phyloP scores from a whole-genome alignment of 2,329 filamentous ascomycete species.

The Neurospora crassa region DNA sequence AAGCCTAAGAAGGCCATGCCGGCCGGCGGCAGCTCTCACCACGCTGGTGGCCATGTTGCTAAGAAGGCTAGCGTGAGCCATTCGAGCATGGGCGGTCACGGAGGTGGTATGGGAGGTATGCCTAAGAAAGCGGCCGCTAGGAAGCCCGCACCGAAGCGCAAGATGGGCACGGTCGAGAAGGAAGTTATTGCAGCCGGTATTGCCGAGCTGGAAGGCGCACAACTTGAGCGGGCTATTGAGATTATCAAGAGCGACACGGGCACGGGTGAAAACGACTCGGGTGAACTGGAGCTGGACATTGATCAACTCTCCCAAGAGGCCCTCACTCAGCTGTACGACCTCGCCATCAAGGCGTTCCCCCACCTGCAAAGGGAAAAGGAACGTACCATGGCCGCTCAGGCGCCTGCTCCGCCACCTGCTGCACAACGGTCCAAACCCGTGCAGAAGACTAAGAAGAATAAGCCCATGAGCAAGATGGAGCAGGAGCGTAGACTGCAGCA shows the following conservation, averaged over 20 bases:
- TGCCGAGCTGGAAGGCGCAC: slow-evolving; percentile 65
- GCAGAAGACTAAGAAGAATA: slow-evolving; percentile 59
- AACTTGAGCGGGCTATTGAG: slow-evolving; percentile 70
- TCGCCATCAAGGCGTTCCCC: slow-evolving; percentile 31
- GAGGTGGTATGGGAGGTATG: slow-evolving; percentile 21
- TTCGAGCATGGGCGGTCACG: slow-evolving; percentile 6
- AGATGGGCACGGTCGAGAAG: slow-evolving; percentile 72
- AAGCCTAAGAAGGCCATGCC: slow-evolving; percentile 26
- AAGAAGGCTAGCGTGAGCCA: slow-evolving; percentile 15
- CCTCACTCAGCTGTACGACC: slow-evolving; percentile 40
- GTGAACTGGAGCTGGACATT: slow-evolving; percentile 51
- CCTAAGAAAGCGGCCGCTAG: slow-evolving; percentile 30
- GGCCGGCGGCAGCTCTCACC: slow-evolving; percentile 1
- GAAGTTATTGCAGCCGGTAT: slow-evolving; percentile 83
- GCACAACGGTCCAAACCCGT: slow-evolving; percentile 21
- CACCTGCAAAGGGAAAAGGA: slow-evolving; percentile 25
- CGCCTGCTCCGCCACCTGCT: slow-evolving; percentile 13
- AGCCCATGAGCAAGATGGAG: slow-evolving; percentile 65
- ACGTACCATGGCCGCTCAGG: slow-evolving; percentile 21
- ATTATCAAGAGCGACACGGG: slow-evolving; percentile 84
- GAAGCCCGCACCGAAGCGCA: slow-evolving; percentile 41
- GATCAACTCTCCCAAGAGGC: slow-evolving; percentile 48
- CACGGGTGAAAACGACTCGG: slow-evolving; percentile 52
- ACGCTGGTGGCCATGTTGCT: neutral
- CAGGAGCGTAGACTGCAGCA: slow-evolving; percentile 59